Evolutionary conservation across 1,284 basidiomycete species (phyloP).

Genomic region (Trichosporon sp.): DNA sequence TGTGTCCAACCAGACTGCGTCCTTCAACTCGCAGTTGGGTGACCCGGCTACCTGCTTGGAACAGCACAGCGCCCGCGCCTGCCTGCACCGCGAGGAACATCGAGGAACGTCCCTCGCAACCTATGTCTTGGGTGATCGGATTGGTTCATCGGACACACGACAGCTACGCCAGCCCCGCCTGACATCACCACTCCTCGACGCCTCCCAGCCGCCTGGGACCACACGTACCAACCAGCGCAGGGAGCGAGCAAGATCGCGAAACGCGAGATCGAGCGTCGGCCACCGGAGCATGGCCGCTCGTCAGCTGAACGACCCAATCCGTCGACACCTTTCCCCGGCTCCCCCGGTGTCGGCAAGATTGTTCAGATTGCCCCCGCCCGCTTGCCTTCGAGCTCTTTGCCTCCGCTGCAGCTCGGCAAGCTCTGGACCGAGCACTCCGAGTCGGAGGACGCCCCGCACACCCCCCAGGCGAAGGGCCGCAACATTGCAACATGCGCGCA

Average conservation of each 20-base stretch:
- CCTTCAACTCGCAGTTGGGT: background rate
- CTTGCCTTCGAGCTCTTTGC: background rate
- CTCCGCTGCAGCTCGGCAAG: background rate
- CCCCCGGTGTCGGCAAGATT: background rate
- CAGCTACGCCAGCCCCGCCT: background rate
- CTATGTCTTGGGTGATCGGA: background rate
- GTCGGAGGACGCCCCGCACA: background rate
- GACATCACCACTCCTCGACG: background rate
- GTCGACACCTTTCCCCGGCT: background rate
- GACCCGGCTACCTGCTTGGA: background rate
- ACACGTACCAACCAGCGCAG: background rate
- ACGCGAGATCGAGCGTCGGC: background rate
- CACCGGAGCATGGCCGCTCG: background rate
- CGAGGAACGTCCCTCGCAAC: background rate
- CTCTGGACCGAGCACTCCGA: conserved; percentile 2
- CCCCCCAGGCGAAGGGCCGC: background rate
- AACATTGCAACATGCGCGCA: background rate
- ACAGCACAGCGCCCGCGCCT: background rate
- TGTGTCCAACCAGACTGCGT: background rate
- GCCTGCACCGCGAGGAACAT: background rate
- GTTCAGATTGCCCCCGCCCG: background rate
- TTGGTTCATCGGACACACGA: background rate
- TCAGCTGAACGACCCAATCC: background rate
- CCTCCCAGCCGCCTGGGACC: background rate
- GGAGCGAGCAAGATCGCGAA: conserved; percentile 6